Evolutionary conservation across 2,329 filamentous ascomycete species (phyloP), one percentile per base, ranked within the genome.

Genomic region (Hypoxylon rubiginosum): DNA sequence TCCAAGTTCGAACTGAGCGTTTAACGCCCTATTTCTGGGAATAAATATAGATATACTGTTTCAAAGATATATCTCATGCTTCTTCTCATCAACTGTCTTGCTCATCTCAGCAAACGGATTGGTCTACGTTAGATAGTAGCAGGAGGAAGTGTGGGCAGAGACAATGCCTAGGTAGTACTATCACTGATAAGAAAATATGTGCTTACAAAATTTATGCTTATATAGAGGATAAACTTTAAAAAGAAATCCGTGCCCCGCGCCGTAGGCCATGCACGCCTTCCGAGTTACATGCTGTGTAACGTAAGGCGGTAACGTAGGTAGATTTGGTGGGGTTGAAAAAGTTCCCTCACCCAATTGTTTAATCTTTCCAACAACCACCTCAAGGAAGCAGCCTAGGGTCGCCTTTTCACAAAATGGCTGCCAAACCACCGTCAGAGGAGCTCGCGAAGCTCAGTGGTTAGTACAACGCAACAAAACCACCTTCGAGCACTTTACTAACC

Each of bases 371-470:
- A 59, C 26, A 59, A 57, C 32, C 24, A 21, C 50, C 19, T 30
- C 11, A 30, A 62, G 10, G n/a, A 11, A 64, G 28, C 55, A 57
- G 62, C 36, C 30, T 53, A 4, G n/a, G 21, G 26, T 53, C 8
- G 32, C 46, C 32, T 52, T 17, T 36, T 50, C 9, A 11, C 57
- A 79, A 67, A n/a, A 83, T 82, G 81, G 80, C 80, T 64, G 79
- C 79, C 57, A 77, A 79, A 73, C 73, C 71, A 54, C 79, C 80
- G 7, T 73, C 77, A 64, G 79, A 80, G 28, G 79, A 81, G 78
- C 79, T 82, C 4, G 71, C 78, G 57, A 80, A 81, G 77, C 79
- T 82, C 72, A 78, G 73, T 61, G 76, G 80, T 82, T 69, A 68
- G 76, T 71, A 54, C 17, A 5, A 28, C 39, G 7, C 41, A 15